Evolutionary conservation across 768 basidiomycete genomes (phyloP).

Genomic region (Hericium erinaceus): DNA sequence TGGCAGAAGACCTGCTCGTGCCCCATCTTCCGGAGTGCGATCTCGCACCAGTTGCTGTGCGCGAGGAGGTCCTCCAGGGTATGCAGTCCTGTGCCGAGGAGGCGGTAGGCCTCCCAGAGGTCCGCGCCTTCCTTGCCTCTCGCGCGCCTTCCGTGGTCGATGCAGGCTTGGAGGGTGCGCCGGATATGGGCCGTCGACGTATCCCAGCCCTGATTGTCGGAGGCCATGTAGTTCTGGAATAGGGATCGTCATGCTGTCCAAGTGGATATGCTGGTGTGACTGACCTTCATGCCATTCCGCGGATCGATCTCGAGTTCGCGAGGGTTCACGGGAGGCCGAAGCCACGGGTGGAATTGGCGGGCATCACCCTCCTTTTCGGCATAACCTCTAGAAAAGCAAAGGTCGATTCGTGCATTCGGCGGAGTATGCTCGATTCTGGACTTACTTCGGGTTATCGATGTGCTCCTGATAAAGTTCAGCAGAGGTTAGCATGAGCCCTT

Average conservation of each 20-base stretch:
- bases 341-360: slow-evolving; percentile 56
- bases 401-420: background rate
- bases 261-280: background rate
- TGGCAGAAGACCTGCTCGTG: slow-evolving; percentile 68
- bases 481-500: background rate
- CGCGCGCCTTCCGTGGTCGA: slow-evolving; percentile 55
- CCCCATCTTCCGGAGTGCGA: slow-evolving; percentile 61
- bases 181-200: slow-evolving; percentile 64
- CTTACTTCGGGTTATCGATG: slow-evolving; percentile 69
- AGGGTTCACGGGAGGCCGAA: slow-evolving; percentile 66
- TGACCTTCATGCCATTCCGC: slow-evolving; percentile 73
- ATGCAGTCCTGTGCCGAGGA: slow-evolving; percentile 60
- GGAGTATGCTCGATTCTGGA: background rate
- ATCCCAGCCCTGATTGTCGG: slow-evolving; percentile 59
- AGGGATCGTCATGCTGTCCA: background rate
- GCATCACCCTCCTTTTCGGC: slow-evolving; percentile 64
- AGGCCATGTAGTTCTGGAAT: slow-evolving; percentile 68
- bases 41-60: slow-evolving; percentile 76
- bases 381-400: slow-evolving; percentile 40
- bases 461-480: slow-evolving; percentile 39
- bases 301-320: slow-evolving; percentile 69
- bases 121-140: slow-evolving; percentile 43
- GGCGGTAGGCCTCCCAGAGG: slow-evolving; percentile 58
- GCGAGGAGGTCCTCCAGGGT: slow-evolving; percentile 70
- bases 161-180: slow-evolving; percentile 53